phyloP scores from a whole-genome alignment of 371 early-diverging fungal genomes.

The Syncephalastrum contaminatum region DNA sequence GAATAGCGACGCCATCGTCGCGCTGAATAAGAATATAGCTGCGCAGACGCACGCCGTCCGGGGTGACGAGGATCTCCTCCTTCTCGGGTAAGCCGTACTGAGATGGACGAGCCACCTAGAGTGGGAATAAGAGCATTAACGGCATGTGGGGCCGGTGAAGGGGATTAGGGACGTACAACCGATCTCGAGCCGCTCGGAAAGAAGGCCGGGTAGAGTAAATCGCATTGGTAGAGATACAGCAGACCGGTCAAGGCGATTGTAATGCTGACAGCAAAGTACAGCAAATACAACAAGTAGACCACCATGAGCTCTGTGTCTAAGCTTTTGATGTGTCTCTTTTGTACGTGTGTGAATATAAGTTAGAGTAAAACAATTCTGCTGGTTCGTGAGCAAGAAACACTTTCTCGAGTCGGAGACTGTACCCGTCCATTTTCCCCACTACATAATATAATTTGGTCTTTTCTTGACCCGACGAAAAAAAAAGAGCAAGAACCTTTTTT shows the following conservation, averaged over 20 bases:
- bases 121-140: not conserved
- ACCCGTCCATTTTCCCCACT: too few relatives aligned
- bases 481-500: too few relatives aligned
- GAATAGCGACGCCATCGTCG: slow-evolving; percentile 52
- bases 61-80: slow-evolving; percentile 79
- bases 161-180: slow-evolving; percentile 20
- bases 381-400: too few relatives aligned
- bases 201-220: slow-evolving; percentile 42
- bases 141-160: not conserved
- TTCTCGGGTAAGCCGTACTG: slow-evolving; percentile 70
- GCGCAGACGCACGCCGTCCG: slow-evolving; percentile 75
- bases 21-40: slow-evolving; percentile 77
- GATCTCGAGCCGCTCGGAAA: slow-evolving; percentile 48
- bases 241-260: slow-evolving; percentile 45
- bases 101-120: slow-evolving; percentile 71
- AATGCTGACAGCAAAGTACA: slow-evolving; percentile 14
- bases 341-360: too few relatives aligned
- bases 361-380: too few relatives aligned
- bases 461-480: too few relatives aligned
- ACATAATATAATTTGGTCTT: too few relatives aligned
- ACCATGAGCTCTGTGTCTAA: slow-evolving; percentile 3
- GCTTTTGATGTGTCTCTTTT: too few relatives aligned
- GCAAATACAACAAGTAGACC: slow-evolving; percentile 11
- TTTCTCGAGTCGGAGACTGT: too few relatives aligned
- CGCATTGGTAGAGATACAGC: slow-evolving; percentile 68